Base-by-base conservation (phyloP, 345 rosid genomes). In the Firmiana major region DNA sequence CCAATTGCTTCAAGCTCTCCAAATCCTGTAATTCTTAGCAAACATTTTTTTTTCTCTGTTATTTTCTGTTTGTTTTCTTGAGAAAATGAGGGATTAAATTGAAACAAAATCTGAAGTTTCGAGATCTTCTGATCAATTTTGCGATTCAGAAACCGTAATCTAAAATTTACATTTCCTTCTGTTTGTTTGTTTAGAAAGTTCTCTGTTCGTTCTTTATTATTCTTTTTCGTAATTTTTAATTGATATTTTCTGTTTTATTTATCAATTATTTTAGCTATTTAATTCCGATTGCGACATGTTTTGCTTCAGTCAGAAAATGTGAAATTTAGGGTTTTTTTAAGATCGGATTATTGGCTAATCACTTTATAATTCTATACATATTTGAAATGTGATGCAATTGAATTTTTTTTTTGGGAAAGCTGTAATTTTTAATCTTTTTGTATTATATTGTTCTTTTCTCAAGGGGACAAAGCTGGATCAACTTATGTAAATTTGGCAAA, bases 401-500 rank as follows among this genome's bases (percentile, higher is more conserved):
- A 10, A 31, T 38, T 38, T 38, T 38, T 36, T 38, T 31, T 28
- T 15, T 21, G 2, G 63, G 6, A 6, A 55, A 72, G 48, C 46
- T 64, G 22, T n/a, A 19, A 63, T 34, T n/a, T 54, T n/a, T 36
- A 53, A 13, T 11, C 43, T 63, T 19, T n/a, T n/a, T n/a, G n/a
- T n/a, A n/a, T n/a, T 69, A 10, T 64, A 12, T 16, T 28, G 76
- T 83, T 74, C 17, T 67, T 66, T 67, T 43, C 19, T 82, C 62
- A 82, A 91, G 95, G 95, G 95, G 93, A 91, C 77, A 87, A 79
- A 75, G 96, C 91, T 73, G 93, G 90, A 77, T 24, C 89, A 64
- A 81, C 87, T 54, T 89, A 86, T 74, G 77, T 87, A 75, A 89
- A 87, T 80, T 75, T 89, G 81, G 87, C 93, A 40, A 81, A 84